phyloP scores from a whole-genome alignment of 805 yeast genomes.

The Candida ovalis region DNA sequence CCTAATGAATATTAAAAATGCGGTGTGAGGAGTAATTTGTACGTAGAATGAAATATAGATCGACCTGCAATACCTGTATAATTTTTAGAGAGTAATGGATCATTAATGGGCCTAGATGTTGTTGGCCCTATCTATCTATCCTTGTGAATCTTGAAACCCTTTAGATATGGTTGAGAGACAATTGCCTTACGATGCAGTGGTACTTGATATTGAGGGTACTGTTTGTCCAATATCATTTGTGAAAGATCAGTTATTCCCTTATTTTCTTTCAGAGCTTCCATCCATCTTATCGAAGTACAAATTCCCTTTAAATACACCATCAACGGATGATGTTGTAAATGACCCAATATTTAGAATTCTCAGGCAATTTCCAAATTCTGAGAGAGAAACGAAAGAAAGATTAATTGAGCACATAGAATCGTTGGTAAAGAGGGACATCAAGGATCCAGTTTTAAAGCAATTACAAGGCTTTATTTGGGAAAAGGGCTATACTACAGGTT shows the following conservation, averaged over 20 bases:
- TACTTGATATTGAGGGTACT: conserved; percentile 88
- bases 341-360: conserved; percentile 33
- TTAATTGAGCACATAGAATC: conserved; percentile 47
- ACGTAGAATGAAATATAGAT: too few relatives aligned
- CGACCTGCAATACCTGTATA: too few relatives aligned
- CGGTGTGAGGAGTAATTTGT: too few relatives aligned
- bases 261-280: conserved; percentile 54
- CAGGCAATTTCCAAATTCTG: conserved; percentile 42
- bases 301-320: conserved; percentile 31
- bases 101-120: too few relatives aligned
- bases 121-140: too few relatives aligned
- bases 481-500: conserved; percentile 73
- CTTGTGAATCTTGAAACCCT: too few relatives aligned
- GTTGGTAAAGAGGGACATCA: conserved; percentile 64
- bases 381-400: conserved; percentile 23
- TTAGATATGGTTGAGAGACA: not conserved
- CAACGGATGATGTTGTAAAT: not conserved
- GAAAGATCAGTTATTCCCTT: conserved; percentile 73
- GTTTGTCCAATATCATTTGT: conserved; percentile 90
- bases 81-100: too few relatives aligned
- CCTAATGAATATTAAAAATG: too few relatives aligned
- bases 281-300: conserved; percentile 27
- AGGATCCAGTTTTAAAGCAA: conserved; percentile 71
- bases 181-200: conserved; percentile 24
- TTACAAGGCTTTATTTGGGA: conserved; percentile 86